Evolutionary conservation across 2,329 filamentous ascomycete genomes (phyloP).

Genomic region (Macrophomina tecta): DNA sequence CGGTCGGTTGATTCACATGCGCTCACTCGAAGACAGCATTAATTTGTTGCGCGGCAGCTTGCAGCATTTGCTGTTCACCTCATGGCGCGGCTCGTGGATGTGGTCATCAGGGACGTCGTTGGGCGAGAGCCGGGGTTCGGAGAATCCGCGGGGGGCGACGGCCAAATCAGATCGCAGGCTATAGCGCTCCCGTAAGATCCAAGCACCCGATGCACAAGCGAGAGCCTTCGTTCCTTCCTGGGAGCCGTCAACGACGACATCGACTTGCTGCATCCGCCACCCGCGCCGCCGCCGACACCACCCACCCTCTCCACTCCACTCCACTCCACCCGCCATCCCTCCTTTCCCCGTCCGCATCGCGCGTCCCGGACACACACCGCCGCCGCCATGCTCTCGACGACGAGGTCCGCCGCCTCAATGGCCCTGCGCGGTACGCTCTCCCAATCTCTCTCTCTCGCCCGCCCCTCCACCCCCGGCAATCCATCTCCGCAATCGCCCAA

Average conservation of each 20-base stretch:
- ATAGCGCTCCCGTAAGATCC: slow-evolving; percentile 21
- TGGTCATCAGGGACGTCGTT: slow-evolving; percentile 24
- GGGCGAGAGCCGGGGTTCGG: slow-evolving; percentile 13
- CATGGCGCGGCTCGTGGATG: neutral
- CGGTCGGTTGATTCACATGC: slow-evolving; percentile 6
- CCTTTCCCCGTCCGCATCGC: slow-evolving; percentile 24
- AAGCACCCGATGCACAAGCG: slow-evolving; percentile 28
- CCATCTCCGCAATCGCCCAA: slow-evolving; percentile 5
- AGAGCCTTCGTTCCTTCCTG: slow-evolving; percentile 23
- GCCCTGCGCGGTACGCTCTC: slow-evolving; percentile 57
- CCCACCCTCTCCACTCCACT: slow-evolving; percentile 36
- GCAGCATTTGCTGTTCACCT: neutral
- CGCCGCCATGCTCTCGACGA: slow-evolving; percentile 56
- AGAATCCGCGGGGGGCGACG: slow-evolving; percentile 1
- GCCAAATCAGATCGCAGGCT: slow-evolving; percentile 24
- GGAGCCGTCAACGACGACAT: slow-evolving; percentile 40
- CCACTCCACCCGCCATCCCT: slow-evolving; percentile 40
- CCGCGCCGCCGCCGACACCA: slow-evolving; percentile 32
- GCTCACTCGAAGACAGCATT: neutral
- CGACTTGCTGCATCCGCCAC: slow-evolving; percentile 40
- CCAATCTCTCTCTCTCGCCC: slow-evolving; percentile 19
- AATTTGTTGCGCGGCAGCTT: neutral
- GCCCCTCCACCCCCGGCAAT: neutral
- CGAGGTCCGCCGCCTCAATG: slow-evolving; percentile 59
- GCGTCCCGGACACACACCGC: neutral